Evolutionary conservation across 345 rosid species (phyloP).

Genomic region (Euphorbia lathyris): DNA sequence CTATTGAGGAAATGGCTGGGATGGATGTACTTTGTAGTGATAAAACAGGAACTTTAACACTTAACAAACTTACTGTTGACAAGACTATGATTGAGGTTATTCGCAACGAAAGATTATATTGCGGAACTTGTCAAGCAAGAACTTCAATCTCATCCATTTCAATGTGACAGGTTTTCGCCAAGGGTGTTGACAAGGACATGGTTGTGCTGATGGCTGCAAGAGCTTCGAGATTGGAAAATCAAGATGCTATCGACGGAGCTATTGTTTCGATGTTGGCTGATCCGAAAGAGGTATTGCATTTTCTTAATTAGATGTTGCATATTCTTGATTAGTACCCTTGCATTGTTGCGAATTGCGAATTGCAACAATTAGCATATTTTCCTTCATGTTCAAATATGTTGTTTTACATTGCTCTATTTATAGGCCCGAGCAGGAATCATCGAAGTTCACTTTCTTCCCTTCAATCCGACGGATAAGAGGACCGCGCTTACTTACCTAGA

Average conservation of each 20-base stretch:
- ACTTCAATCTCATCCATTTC: conserved; percentile 1
- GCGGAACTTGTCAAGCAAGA: too few species aligned
- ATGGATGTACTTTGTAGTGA: conserved; percentile 98
- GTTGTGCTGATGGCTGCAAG: conserved; percentile 88
- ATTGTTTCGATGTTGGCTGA: conserved; percentile 84
- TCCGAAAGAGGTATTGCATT: conserved; percentile 67
- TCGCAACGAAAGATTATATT: too few species aligned
- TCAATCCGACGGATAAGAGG: conserved; percentile 92
- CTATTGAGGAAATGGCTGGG: conserved; percentile 98
- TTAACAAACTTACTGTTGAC: conserved; percentile 88
- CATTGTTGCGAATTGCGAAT: too few species aligned
- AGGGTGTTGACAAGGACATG: conserved; percentile 57
- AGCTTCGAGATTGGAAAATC: conserved; percentile 91
- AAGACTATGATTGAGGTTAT: conserved; percentile 65
- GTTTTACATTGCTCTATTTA: conserved; percentile 7
- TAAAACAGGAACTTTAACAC: conserved; percentile 89
- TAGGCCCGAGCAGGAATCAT: conserved; percentile 84
- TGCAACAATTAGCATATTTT: too few species aligned
- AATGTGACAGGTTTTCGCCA: conserved; percentile 49
- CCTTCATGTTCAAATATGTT: too few species aligned
- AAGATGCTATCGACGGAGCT: conserved; percentile 88
- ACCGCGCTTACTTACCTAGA: conserved; percentile 82
- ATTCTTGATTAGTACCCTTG: too few species aligned
- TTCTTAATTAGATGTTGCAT: neutral
- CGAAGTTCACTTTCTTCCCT: conserved; percentile 95